Evolutionary conservation across 192 early-diverging fungal species (phyloP).

Genomic region (Chytriomyces sp.): DNA sequence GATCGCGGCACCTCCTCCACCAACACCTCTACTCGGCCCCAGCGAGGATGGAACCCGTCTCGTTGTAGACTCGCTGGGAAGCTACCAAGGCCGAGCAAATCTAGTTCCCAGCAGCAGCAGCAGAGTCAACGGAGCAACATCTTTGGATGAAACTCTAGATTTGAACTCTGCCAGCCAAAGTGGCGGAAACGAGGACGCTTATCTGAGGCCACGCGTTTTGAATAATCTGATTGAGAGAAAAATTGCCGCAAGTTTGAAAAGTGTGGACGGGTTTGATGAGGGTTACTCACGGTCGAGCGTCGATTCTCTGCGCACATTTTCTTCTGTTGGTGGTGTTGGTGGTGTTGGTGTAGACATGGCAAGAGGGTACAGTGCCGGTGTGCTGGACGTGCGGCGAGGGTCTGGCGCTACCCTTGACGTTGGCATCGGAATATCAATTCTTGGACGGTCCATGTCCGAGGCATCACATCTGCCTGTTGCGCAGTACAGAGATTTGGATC

Average conservation of each 20-base stretch:
- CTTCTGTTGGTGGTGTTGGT: too few species aligned
- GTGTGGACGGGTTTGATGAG: too few species aligned
- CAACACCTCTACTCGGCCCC: constrained; percentile 8
- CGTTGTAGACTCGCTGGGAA: constrained; percentile 13
- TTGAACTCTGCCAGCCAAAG: background rate
- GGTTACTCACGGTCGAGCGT: too few species aligned
- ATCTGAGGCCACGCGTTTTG: background rate
- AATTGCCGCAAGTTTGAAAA: background rate
- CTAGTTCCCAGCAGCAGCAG: background rate
- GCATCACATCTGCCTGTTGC: background rate
- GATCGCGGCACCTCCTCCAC: constrained; percentile 6
- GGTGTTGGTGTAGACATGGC: too few species aligned
- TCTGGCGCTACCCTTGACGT: background rate
- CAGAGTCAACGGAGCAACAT: background rate
- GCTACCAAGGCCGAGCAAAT: background rate
- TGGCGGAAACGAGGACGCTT: background rate
- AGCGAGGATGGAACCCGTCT: constrained; percentile 6
- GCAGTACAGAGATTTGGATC: background rate
- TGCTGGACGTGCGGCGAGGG: background rate
- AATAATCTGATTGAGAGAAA: too few species aligned
- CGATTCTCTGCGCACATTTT: too few species aligned
- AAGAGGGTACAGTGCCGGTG: too few species aligned
- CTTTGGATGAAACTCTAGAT: background rate
- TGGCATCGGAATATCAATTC: background rate
- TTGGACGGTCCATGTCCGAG: background rate